These are phyloP conservation scores for Cunninghamia lanceolata DNA, from an alignment of 75 land plant species.

Conservation along the genomic window DNA sequence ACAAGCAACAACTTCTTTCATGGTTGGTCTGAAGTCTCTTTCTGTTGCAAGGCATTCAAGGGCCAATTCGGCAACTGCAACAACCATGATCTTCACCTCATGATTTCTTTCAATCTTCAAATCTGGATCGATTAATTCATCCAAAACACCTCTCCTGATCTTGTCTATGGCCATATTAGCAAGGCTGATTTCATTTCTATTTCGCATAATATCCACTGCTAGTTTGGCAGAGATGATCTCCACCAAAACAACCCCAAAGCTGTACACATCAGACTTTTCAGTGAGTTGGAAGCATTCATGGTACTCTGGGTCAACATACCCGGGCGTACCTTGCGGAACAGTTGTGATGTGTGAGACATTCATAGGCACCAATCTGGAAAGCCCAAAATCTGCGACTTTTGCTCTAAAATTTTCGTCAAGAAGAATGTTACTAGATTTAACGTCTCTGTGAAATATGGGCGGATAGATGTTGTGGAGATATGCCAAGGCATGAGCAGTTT, in stretches of 20 bases:
- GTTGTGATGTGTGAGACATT: slow-evolving; percentile 56
- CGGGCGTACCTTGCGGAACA: slow-evolving; percentile 59
- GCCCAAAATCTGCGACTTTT: slow-evolving; percentile 61
- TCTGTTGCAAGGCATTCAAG: too few relatives aligned
- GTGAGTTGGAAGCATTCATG: slow-evolving; percentile 44
- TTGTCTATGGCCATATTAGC: slow-evolving; percentile 58
- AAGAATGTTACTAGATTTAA: slow-evolving; percentile 65
- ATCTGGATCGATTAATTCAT: slow-evolving; percentile 40
- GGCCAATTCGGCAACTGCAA: slow-evolving; percentile 4
- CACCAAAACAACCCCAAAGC: slow-evolving; percentile 60
- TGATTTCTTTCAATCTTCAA: slow-evolving; percentile 14
- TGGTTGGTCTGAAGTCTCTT: too few relatives aligned
- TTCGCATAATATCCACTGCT: slow-evolving; percentile 45
- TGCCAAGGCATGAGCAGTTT: slow-evolving; percentile 53
- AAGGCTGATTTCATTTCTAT: slow-evolving; percentile 52
- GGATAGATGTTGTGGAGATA: slow-evolving; percentile 47
- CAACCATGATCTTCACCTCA: neutral
- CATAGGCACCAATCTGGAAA: slow-evolving; percentile 48
- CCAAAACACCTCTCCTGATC: slow-evolving; percentile 35
- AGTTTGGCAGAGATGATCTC: slow-evolving; percentile 58
- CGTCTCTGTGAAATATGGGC: slow-evolving; percentile 52
- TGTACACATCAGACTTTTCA: slow-evolving; percentile 67
- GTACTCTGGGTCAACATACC: slow-evolving; percentile 66
- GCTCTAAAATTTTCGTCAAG: slow-evolving; percentile 58
- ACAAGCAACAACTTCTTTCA: too few relatives aligned